Evolutionary conservation across 495 filamentous ascomycete genomes (phyloP), one percentile per base, ranked within the genome.

Genomic region (Elaphomyces granulatus): DNA sequence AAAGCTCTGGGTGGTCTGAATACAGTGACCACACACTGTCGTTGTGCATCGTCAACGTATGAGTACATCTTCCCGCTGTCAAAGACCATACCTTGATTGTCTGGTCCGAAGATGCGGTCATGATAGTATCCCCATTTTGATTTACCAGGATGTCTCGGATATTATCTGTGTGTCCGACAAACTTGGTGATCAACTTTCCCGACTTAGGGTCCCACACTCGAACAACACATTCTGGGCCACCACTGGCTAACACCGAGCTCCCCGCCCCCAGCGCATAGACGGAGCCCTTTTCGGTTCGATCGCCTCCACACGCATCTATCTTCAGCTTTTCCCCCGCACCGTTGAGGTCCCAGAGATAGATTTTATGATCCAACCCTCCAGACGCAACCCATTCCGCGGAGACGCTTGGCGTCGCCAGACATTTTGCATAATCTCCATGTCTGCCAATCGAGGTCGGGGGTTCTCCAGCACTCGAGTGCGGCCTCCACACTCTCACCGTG

Each of bases 21-120:
- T 80, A 92, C 15, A 98, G 69, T 19, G 86, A 90, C 90, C 90
- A 98, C 15, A 98, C 88, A 54, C 87, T 94, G 50, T 92, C 85
- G 54, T 90, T 93, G 55, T 98, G 90, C 90, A 96, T 96, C 12
- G 87, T 94, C 39, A 98, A 68, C 3, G 92, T 98, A 60, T 95
- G 82, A 80, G 95, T 83, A 67, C 90, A 96, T 43, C 90, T 72
- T 26, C 88, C 90, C 8, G 85, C 87, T 1, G 84, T 87, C 34
- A 95, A 73, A 36, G 86, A 95, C 90, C 90, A 98, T 16, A 96
- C 75, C 59, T 98, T 98, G 61, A 98, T 79, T 0, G 90, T 95
- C 56, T 90, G 85, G 55, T 98, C 90, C 2, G 90, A 92, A 36
- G 87, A 94, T 2, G 86, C 92, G 0, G 87, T 93, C 74, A 98